Base-by-base conservation (phyloP, 1,139 yeast species). In the Blastobotrys niveus region DNA sequence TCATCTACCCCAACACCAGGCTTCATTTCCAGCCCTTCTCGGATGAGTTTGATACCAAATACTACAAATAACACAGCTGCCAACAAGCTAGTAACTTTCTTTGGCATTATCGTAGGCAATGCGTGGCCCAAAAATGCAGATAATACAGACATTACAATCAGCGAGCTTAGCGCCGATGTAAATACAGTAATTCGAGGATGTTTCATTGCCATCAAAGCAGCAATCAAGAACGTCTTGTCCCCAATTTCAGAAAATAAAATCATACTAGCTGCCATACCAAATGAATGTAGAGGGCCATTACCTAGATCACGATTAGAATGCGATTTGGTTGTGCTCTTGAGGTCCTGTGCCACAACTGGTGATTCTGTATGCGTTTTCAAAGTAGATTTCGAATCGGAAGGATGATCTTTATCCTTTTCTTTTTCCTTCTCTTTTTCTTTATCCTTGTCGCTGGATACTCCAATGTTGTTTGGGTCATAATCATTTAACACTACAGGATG, bases 171-270 rank as follows among this genome's bases (percentile, higher is more conserved):
- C 1, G 96, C 94, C 3, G 96, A 80, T 9, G 88, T 72, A 60
- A 91, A 89, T 15, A 91, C 98, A 38, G 87, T 73, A 56, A 77
- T 58, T 59, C 95, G 73, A 19, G 89, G 77, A 66, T 88, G 82
- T 61, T 86, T 83, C 98, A 93, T 91, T 29, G 98, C 96, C 96
- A 91, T 88, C 54, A 91, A 74, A 2, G 97, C 97, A 24, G 98
- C 96, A 56, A 93, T 88, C 55, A 91, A 74, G 61, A 91, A 91
- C 0, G 99, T 91, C 68, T 91, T 93, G 65, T 91, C 99, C 47
- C 98, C 98, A 50, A 93, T 81, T 65, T 91, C 99, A 22, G 95
- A 85, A 24, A 88, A 85, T 34, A 86, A 69, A 60, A 91, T 91
- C 98, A 91, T 91, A 45, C 61, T 50, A 24, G 60, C 53, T 5